Evolutionary conservation across 2,329 filamentous ascomycete species (phyloP), one percentile per base, ranked within the genome.

Genomic region (Hypoxylon sp.): DNA sequence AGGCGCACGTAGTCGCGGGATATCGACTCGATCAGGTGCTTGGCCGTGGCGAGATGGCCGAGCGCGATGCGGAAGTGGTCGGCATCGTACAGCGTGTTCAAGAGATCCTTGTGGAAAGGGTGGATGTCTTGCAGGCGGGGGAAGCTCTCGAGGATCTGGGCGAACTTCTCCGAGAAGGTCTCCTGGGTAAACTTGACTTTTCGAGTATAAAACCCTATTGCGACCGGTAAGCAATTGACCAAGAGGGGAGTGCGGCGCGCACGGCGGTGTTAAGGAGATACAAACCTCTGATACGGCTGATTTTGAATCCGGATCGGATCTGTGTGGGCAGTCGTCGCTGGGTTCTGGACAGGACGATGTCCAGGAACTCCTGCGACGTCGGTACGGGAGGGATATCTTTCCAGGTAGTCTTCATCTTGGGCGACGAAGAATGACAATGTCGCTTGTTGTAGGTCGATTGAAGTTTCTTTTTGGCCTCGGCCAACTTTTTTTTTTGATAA

Each of bases 161-260:
- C 86, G 67, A 99, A 87, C 79, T 98, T 98, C 76, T 99, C 95
- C 65, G 88, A 88, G 77, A 97, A 97, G 37, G 94, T 98, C 79
- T 99, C 95, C 73, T 94, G 89, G 4, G 95, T 97, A 79, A 92
- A 99, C 79, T 98, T 98, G 83, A 97, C 93, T 79, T 98, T 98
- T 75, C 95, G 84, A 41, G 94, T 97, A 78, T 98, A 98, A 80
- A 98, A 98, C 46, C 59, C 62, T 64, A 21, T 35, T 2, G 48
- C 10, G 86, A 24, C 15, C 8, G 26, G 47, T 64, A 20, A 62
- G 48, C 20, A 57, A 20, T 3, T 13, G 10, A 48, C 23, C 2
- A n/a, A 17, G 13, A 13, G 4, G 5, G 41, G 21, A 49, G 31
- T 8, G 4, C 26, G 29, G 37, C 29, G 51, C 38, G 26, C 11